A percentile compares a stretch with the other conserved stretches of the same genome.
These are phyloP conservation scores for Trichoderma atroviride DNA, from an alignment of 2,329 filamentous ascomycete genomes.

Conservation along the genomic window DNA sequence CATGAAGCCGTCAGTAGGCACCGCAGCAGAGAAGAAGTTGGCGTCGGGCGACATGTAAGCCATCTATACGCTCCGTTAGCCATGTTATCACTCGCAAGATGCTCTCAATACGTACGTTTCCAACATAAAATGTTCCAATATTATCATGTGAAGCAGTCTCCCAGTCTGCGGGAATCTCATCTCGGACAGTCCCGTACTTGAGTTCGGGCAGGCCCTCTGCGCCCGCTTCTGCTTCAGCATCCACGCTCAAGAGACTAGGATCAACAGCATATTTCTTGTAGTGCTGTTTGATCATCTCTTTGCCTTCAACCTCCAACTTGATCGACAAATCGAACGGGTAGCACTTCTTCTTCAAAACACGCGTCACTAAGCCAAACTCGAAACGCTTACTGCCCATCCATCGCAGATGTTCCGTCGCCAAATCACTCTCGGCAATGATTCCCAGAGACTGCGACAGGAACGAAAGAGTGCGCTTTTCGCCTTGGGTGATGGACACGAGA, in stretches of 20 bases:
- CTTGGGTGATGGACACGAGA: constrained; percentile 84
- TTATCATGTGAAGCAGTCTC: constrained; percentile 71
- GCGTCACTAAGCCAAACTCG: constrained; percentile 78
- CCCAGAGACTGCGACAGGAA: constrained; percentile 91
- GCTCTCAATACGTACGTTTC: constrained; percentile 64
- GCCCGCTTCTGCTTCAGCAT: constrained; percentile 30
- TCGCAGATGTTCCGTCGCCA: constrained; percentile 85
- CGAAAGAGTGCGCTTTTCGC: constrained; percentile 71
- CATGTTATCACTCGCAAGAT: not conserved
- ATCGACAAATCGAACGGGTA: constrained; percentile 90
- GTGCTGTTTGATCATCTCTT: constrained; percentile 71
- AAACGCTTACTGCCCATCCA: constrained; percentile 93
- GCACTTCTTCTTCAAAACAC: constrained; percentile 72
- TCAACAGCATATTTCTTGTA: constrained; percentile 59
- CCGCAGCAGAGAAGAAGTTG: constrained; percentile 83
- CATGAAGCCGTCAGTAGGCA: constrained; percentile 81
- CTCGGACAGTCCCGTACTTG: constrained; percentile 77
- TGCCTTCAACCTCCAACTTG: constrained; percentile 78
- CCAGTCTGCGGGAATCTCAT: constrained; percentile 78
- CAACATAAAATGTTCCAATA: constrained; percentile 89
- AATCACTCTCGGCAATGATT: constrained; percentile 85
- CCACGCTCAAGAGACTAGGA: constrained; percentile 31
- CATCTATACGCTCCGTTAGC: constrained; percentile 58
- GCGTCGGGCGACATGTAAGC: constrained; percentile 84
- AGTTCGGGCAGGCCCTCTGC: constrained; percentile 68